These are phyloP conservation scores for Exophiala oligosperma DNA, from an alignment of 2,329 filamentous ascomycete genomes.

Conservation along the genomic window DNA sequence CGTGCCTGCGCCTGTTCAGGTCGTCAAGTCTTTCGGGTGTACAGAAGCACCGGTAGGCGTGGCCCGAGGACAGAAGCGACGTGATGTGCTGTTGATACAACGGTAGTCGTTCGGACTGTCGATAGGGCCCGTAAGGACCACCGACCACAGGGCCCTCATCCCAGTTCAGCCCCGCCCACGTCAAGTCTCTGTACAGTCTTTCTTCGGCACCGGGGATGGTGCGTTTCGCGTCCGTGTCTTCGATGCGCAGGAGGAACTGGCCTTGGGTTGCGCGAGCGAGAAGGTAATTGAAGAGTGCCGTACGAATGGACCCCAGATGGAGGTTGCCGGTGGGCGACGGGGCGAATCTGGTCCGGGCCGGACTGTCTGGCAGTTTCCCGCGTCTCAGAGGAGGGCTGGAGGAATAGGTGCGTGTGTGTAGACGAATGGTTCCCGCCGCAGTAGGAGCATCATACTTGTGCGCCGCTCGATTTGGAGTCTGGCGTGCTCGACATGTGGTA, in stretches of 20 bases:
- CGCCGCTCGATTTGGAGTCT: not conserved
- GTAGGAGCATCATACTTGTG: too few species aligned
- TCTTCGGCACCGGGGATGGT: conserved; percentile 78
- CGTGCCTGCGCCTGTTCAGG: conserved; percentile 64
- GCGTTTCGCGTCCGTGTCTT: conserved; percentile 85
- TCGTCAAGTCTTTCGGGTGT: conserved; percentile 67
- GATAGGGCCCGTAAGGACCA: conserved; percentile 81
- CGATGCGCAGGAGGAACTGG: conserved; percentile 85
- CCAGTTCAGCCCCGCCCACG: conserved; percentile 89
- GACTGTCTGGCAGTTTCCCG: conserved; percentile 51
- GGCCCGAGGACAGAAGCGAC: conserved; percentile 65
- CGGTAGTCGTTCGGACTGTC: conserved; percentile 77
- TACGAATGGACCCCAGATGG: conserved; percentile 86
- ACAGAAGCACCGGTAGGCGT: conserved; percentile 95
- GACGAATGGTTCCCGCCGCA: too few species aligned
- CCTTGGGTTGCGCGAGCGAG: conserved; percentile 85
- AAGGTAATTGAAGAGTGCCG: conserved; percentile 92
- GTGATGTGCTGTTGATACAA: conserved; percentile 73
- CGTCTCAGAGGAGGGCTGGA: conserved; percentile 26
- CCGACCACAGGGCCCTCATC: conserved; percentile 88
- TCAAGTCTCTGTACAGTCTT: conserved; percentile 73
- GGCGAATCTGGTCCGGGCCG: conserved; percentile 82
- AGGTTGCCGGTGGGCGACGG: conserved; percentile 93
- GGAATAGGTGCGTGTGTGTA: not conserved
- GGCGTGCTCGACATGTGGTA: conserved; percentile 19